Evolutionary conservation across 2,329 filamentous ascomycete genomes (phyloP), one percentile per base, ranked within the genome.

Genomic region (Cladophialophora psammophila): DNA sequence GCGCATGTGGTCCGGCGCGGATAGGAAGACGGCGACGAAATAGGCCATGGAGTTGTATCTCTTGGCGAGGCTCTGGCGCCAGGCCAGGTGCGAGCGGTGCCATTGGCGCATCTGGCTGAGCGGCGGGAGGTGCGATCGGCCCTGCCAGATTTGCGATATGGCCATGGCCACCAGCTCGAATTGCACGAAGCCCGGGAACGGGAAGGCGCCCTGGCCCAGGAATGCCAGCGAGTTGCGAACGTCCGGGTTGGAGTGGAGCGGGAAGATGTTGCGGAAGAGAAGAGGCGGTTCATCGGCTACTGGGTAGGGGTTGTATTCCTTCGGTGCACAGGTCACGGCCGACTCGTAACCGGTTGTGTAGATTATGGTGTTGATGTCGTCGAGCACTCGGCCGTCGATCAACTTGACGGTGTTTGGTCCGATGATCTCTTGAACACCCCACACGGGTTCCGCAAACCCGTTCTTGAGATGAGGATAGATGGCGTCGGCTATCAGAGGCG

Each of bases 251-350:
- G 10, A 2, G 31, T 66, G 64, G 1, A 69, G 75, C 1, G 82
- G 81, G 67, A 85, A 82, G 4, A 84, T 70, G 69, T 83, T 82
- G 45, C 79, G 78, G 61, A 80, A 84, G 1, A 84, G 73, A 0
- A 77, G 71, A 3, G 78, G 63, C 42, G 75, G 68, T 54, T 74
- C 69, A 36, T 72, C 63, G 2, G 68, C 54, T 59, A 68, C 9
- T 64, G 66, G 34, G 58, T 56, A 61, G 32, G 71, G 63, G 52
- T 72, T 57, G 69, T 73, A 71, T 65, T 74, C 68, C 15, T 64
- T 35, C 15, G 73, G 71, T n/a, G 75, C 72, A 45, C 76, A 72
- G 42, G 70, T 71, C 42, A 75, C 74, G 50, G 77, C 73, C 4
- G 69, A 66, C 38, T 73, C 68, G 60, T 79, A 80, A 13, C 78